These are phyloP conservation scores for Obba rivulosa DNA, from an alignment of 768 basidiomycete species.

Conservation along the genomic window DNA sequence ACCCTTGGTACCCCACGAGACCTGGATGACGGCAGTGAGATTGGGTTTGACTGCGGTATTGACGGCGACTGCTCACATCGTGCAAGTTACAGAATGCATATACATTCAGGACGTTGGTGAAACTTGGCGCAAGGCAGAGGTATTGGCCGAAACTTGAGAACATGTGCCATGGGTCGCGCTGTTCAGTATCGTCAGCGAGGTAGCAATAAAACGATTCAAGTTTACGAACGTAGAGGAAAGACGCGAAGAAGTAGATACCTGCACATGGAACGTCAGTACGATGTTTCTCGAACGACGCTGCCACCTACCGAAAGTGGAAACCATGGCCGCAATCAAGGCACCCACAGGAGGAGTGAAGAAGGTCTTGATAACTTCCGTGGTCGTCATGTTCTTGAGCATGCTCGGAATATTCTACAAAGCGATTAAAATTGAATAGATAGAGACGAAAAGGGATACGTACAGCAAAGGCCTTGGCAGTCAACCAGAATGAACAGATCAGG, in stretches of 20 bases:
- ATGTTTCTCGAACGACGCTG: conserved; percentile 11
- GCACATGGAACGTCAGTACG: conserved; percentile 28
- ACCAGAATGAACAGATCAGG: conserved; percentile 79
- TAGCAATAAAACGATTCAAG: not conserved
- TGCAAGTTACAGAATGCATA: conserved; percentile 98
- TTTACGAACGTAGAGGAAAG: conserved; percentile 73
- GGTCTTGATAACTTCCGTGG: conserved; percentile 43
- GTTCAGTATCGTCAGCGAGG: conserved; percentile 6
- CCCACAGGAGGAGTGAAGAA: conserved; percentile 78
- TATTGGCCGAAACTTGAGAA: conserved; percentile 93
- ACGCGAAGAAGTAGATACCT: conserved; percentile 72
- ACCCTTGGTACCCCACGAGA: conserved; percentile 94
- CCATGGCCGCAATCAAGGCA: conserved; percentile 78
- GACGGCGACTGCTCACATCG: conserved; percentile 43
- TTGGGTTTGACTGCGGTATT: not conserved
- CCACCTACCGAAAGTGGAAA: conserved; percentile 81
- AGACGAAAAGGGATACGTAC: conserved; percentile 36
- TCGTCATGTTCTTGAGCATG: conserved; percentile 42
- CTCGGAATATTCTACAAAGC: conserved; percentile 47
- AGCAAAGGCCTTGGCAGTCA: conserved; percentile 75
- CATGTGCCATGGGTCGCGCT: conserved; percentile 99
- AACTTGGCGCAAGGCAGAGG: conserved; percentile 83
- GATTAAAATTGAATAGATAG: not conserved
- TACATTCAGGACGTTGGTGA: conserved; percentile 92
- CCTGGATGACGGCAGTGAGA: conserved; percentile 32